Evolutionary conservation across 306 rosid species (phyloP).

Genomic region (Quercus alba): DNA sequence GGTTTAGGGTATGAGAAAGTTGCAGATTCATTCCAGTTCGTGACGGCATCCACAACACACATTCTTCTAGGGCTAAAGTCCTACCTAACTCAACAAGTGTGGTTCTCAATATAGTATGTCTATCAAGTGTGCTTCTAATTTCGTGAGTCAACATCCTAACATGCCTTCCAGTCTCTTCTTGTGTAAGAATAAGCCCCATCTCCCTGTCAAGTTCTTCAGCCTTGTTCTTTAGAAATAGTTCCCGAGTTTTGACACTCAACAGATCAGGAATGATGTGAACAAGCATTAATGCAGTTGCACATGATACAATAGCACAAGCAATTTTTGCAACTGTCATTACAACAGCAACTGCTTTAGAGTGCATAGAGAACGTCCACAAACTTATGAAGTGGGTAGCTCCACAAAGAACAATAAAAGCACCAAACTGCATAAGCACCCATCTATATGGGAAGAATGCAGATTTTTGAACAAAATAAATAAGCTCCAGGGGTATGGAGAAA

Average conservation of each 20-base stretch:
- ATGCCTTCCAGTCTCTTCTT: constrained; percentile 90
- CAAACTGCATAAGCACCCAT: constrained; percentile 99
- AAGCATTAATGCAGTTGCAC: constrained; percentile 92
- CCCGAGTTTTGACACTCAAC: constrained; percentile 84
- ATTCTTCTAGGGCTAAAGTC: constrained; percentile 81
- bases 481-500: constrained; percentile 94
- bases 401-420: constrained; percentile 92
- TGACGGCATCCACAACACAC: constrained; percentile 96
- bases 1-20: constrained; percentile 72
- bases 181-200: constrained; percentile 90
- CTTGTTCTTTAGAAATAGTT: constrained; percentile 61
- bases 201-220: constrained; percentile 95
- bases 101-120: constrained; percentile 83
- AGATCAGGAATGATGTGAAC: constrained; percentile 92
- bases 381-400: constrained; percentile 93
- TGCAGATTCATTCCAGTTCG: constrained; percentile 64
- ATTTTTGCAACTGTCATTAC: constrained; percentile 77
- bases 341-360: constrained; percentile 73
- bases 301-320: constrained; percentile 82
- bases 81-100: constrained; percentile 93
- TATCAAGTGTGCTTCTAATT: constrained; percentile 86
- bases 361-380: constrained; percentile 82
- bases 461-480: constrained; percentile 82
- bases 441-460: constrained; percentile 87
- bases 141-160: constrained; percentile 98